Conservation (phyloP, 176 grass and related monocot genomes). For the Aechmea fasciata region DNA sequence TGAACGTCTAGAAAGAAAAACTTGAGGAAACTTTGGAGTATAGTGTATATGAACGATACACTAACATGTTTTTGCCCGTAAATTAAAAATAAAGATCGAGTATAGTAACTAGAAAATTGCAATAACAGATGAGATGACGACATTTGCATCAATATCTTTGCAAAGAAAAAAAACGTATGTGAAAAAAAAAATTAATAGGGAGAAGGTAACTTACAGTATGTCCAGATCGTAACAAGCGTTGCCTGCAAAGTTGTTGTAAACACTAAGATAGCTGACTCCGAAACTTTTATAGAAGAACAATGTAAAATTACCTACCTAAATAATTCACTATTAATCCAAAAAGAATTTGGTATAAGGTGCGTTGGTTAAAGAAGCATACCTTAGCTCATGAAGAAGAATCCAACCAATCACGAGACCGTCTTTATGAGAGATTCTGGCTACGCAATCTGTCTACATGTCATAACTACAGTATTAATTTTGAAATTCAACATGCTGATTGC, state of each 20-base stretch:
- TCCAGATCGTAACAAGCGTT: constrained; percentile 38
- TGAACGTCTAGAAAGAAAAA: no score
- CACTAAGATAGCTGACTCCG: no score
- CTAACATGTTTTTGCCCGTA: no score
- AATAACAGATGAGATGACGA: no score
- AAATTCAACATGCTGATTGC: constrained; percentile 9
- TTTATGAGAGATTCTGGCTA: constrained; percentile 74
- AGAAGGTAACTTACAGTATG: constrained; percentile 15
- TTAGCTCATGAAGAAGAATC: constrained; percentile 82
- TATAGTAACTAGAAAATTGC: no score
- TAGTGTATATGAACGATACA: no score
- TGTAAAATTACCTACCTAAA: no score
- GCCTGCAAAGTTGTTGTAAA: constrained; percentile 31
- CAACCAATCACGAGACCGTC: constrained; percentile 66
- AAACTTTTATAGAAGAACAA: constrained; percentile 6
- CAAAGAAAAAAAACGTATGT: constrained; percentile 5
- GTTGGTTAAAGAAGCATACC: constrained; percentile 21
- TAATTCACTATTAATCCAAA: background rate
- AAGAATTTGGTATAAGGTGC: background rate
- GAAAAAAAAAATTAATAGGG: constrained; percentile 5
- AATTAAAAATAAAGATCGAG: no score
- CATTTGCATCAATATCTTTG: background rate
- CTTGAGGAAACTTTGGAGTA: no score
- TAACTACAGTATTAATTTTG: constrained; percentile 25
- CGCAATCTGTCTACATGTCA: constrained; percentile 88